Evolutionary conservation across 2,329 filamentous ascomycete genomes (phyloP).

Genomic region (Aspergillus phoenicis): DNA sequence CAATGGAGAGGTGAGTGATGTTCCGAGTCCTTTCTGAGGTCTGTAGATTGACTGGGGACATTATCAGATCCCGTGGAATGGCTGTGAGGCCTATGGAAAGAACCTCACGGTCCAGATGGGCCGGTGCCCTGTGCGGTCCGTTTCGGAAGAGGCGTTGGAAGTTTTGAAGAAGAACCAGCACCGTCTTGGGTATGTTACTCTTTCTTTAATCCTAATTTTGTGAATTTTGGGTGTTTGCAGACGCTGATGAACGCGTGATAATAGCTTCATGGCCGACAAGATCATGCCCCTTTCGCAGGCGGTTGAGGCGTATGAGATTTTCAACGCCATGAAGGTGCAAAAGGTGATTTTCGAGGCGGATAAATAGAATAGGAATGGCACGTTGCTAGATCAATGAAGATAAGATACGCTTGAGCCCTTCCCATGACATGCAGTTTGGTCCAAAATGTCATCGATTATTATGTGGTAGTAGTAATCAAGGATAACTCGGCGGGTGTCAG

Average conservation of each 20-base stretch:
- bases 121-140: constrained; percentile 71
- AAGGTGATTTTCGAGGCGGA: constrained; percentile 68
- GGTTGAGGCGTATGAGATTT: constrained; percentile 69
- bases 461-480: neutral
- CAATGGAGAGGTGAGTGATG: constrained; percentile 63
- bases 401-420: neutral
- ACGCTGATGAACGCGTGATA: constrained; percentile 21
- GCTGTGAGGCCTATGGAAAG: constrained; percentile 66
- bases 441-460: neutral
- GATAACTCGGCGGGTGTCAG: neutral
- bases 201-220: neutral
- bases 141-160: constrained; percentile 67
- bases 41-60: constrained; percentile 24
- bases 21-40: neutral
- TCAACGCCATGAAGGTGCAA: constrained; percentile 72
- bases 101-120: constrained; percentile 76
- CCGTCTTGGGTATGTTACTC: constrained; percentile 60
- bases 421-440: neutral
- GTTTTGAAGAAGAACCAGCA: constrained; percentile 68
- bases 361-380: constrained; percentile 29
- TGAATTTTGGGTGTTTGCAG: neutral
- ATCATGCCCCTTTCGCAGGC: constrained; percentile 71
- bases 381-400: neutral
- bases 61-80: constrained; percentile 65
- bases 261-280: constrained; percentile 75